A percentile compares a stretch with the other conserved stretches of the same genome.
phyloP scores from a whole-genome alignment of 164 flowering plant genomes.

The Liriodendron chinense region DNA sequence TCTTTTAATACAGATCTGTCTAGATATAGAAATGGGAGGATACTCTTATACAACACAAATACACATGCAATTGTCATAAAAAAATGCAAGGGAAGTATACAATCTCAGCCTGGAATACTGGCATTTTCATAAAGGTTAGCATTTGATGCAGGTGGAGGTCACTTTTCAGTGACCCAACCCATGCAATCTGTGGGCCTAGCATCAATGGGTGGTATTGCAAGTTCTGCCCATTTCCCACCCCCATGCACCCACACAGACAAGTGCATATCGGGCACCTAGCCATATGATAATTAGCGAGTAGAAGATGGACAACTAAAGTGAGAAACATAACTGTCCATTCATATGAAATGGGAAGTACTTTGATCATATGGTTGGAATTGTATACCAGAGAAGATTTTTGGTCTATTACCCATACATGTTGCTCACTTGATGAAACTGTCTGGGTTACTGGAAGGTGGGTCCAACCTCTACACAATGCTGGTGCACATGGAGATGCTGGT shows the following conservation, averaged over 20 bases:
- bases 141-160: neutral
- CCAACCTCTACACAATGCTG: neutral
- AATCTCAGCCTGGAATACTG: neutral
- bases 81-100: neutral
- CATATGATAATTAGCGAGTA: neutral
- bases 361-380: conserved; percentile 1
- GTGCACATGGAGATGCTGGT: neutral
- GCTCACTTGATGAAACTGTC: neutral
- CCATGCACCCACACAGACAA: neutral
- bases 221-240: neutral
- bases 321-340: neutral
- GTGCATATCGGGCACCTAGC: neutral
- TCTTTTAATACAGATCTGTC: neutral
- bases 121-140: neutral
- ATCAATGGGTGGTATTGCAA: neutral
- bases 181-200: neutral
- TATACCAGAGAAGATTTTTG: neutral
- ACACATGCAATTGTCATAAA: neutral
- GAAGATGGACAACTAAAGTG: neutral
- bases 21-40: conserved; percentile 1
- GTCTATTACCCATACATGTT: neutral
- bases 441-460: neutral
- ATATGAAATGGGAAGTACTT: neutral
- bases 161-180: neutral
- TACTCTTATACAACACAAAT: neutral